These are phyloP conservation scores for Ophiostoma sp. DNA, from an alignment of 2,329 filamentous ascomycete species.

Conservation along the genomic window DNA sequence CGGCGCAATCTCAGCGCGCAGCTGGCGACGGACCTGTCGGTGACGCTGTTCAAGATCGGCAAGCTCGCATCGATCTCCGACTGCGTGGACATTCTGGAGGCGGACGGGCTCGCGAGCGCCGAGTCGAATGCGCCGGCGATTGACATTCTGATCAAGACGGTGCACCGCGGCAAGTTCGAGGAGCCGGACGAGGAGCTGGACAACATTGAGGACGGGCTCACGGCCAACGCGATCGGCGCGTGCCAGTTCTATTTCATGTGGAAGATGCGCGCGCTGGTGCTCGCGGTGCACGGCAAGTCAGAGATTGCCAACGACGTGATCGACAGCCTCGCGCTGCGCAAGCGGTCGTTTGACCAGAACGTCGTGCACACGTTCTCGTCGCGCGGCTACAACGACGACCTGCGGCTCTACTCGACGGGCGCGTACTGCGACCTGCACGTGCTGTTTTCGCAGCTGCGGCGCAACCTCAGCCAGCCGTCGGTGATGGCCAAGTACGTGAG, in stretches of 20 bases:
- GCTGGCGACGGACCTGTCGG: conserved; percentile 63
- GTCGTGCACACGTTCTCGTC: conserved; percentile 65
- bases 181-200: conserved; percentile 66
- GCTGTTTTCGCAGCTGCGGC: conserved; percentile 67
- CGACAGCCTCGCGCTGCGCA: conserved; percentile 52
- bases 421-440: conserved; percentile 77
- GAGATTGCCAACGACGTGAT: conserved; percentile 54
- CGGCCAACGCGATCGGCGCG: conserved; percentile 68
- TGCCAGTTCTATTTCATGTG: conserved; percentile 92
- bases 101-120: conserved; percentile 41
- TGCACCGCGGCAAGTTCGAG: conserved; percentile 66
- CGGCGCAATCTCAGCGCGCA: conserved; percentile 63
- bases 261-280: conserved; percentile 63
- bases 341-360: conserved; percentile 54
- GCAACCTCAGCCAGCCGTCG: conserved; percentile 42
- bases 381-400: conserved; percentile 64
- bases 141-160: conserved; percentile 64
- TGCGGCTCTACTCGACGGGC: conserved; percentile 69
- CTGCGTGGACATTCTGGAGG: conserved; percentile 69
- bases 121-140: conserved; percentile 52
- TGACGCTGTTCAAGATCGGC: conserved; percentile 70
- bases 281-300: conserved; percentile 49
- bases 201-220: conserved; percentile 71
- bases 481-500: conserved; percentile 47
- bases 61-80: conserved; percentile 76